Percentiles rank a stretch among this genome's conserved stretches.
Conservation (phyloP, 2,329 filamentous ascomycete genomes). For the Clarireedia homoeocarpa region DNA sequence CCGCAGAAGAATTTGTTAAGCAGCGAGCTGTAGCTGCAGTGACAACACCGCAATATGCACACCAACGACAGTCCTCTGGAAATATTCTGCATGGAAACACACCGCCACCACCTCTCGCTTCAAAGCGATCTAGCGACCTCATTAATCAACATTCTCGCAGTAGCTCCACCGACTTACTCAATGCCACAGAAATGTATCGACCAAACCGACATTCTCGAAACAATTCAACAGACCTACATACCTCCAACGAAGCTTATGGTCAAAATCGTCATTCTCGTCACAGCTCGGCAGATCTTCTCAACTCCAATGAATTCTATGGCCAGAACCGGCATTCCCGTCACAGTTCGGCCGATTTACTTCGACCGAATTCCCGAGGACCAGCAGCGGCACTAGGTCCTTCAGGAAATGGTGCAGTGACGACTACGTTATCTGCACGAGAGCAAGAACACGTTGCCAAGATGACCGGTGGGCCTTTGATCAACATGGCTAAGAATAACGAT, state of each 20-base stretch:
- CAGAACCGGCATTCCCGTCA: not conserved
- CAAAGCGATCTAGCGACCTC: constrained; percentile 38
- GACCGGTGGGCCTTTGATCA: constrained; percentile 69
- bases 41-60: constrained; percentile 47
- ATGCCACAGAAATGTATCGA: constrained; percentile 34
- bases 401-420: constrained; percentile 39
- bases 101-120: constrained; percentile 37
- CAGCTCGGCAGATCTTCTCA: not conserved
- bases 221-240: not conserved
- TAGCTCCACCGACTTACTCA: constrained; percentile 32
- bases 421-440: constrained; percentile 72
- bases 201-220: constrained; percentile 34
- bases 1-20: constrained; percentile 76
- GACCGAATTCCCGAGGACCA: constrained; percentile 53
- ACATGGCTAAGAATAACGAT: constrained; percentile 41
- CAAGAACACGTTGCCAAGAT: constrained; percentile 82
- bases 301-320: not conserved
- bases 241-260: not conserved
- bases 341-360: constrained; percentile 40
- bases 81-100: constrained; percentile 37
- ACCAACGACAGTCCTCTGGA: constrained; percentile 50
- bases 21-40: constrained; percentile 58
- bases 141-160: constrained; percentile 28
- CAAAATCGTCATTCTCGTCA: not conserved
- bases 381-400: constrained; percentile 29